Evolutionary conservation across 2,329 filamentous ascomycete genomes (phyloP).

Genomic region (Colletotrichum truncatum): DNA sequence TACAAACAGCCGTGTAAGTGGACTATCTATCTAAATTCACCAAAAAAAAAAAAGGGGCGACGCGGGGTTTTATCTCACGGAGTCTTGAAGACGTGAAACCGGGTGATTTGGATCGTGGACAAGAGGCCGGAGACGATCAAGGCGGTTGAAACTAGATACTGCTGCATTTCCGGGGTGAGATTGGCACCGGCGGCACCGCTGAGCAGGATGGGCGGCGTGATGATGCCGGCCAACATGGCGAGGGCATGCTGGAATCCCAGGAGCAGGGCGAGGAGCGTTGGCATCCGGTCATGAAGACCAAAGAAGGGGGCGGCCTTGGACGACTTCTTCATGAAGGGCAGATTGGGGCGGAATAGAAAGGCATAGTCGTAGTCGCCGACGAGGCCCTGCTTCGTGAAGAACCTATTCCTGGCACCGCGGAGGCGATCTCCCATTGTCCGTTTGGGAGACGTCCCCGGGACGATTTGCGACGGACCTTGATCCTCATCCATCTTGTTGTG

Average conservation of each 20-base stretch:
- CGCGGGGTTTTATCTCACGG: constrained; percentile 51
- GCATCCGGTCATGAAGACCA: constrained; percentile 82
- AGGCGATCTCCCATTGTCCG: constrained; percentile 43
- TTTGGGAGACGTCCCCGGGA: constrained; percentile 46
- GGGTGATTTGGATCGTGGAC: constrained; percentile 79
- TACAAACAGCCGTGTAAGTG: constrained; percentile 38
- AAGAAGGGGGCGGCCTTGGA: constrained; percentile 77
- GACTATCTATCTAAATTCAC: background rate
- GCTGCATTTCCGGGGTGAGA: constrained; percentile 66
- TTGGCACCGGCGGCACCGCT: constrained; percentile 70
- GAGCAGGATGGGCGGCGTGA: constrained; percentile 82
- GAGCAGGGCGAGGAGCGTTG: constrained; percentile 76
- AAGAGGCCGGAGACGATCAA: constrained; percentile 82
- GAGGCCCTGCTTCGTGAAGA: constrained; percentile 74
- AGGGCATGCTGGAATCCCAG: constrained; percentile 84
- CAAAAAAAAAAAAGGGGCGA: background rate
- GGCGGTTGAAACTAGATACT: constrained; percentile 82
- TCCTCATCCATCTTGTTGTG: constrained; percentile 65
- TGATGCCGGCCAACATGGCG: constrained; percentile 79
- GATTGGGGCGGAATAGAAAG: constrained; percentile 83
- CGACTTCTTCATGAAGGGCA: constrained; percentile 81
- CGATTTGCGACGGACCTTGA: constrained; percentile 60
- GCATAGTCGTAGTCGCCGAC: constrained; percentile 90
- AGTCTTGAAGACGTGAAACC: constrained; percentile 77
- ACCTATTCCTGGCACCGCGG: constrained; percentile 47